These are phyloP conservation scores for Bryum argenteum DNA, from an alignment of 225 moss, liverwort and hornwort species.

Conservation along the genomic window DNA sequence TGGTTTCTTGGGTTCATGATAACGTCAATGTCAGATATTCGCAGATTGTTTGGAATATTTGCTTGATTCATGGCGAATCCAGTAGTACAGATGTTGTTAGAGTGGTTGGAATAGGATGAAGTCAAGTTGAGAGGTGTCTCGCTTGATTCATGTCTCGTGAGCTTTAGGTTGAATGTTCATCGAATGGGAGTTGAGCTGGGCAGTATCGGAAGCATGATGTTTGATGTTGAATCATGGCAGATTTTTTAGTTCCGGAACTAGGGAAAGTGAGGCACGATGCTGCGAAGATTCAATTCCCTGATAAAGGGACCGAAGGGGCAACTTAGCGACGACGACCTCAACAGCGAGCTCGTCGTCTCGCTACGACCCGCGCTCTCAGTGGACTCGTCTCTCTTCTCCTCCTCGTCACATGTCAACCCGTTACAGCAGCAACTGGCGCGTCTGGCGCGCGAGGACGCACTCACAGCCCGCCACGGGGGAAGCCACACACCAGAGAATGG, in stretches of 20 bases:
- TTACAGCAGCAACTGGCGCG: conserved; percentile 38
- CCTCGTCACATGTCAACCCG: conserved; percentile 31
- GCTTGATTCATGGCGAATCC: background rate
- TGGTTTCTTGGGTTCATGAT: background rate
- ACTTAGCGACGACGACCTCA: conserved; percentile 28
- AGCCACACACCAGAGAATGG: conserved; percentile 11
- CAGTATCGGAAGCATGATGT: no score
- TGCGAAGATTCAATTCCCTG: conserved; percentile 63
- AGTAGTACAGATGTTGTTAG: background rate
- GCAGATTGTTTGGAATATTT: background rate
- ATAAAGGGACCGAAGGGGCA: conserved; percentile 56
- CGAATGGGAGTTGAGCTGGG: no score
- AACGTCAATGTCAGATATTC: background rate
- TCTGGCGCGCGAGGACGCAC: conserved; percentile 20
- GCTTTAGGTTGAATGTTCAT: no score
- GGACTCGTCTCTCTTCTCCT: conserved; percentile 46
- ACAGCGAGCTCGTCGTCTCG: conserved; percentile 34
- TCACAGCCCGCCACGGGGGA: background rate
- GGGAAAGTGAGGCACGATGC: conserved; percentile 31
- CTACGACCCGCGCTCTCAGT: conserved; percentile 56
- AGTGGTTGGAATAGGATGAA: background rate
- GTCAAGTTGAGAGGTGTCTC: no score
- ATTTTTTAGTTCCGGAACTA: background rate
- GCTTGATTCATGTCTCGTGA: no score
- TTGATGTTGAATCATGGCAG: conserved; percentile 1